These are phyloP conservation scores for Pseudoturritis turrita DNA, from an alignment of 345 rosid genomes.

Conservation along the genomic window DNA sequence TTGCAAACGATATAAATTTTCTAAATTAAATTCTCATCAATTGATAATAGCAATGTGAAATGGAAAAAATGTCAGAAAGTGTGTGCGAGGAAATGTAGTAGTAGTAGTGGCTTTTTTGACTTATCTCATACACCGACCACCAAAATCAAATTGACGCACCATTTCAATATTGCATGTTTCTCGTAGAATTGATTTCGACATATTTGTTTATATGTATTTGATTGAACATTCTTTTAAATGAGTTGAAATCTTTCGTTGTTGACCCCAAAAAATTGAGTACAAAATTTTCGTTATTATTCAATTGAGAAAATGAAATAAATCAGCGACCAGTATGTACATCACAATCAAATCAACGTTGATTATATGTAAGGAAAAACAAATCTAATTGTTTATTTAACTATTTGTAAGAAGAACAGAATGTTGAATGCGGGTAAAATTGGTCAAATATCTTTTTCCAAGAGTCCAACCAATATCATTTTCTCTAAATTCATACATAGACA, in stretches of 20 bases:
- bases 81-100: constrained; percentile 18
- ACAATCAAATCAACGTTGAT: constrained; percentile 22
- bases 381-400: not conserved
- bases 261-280: not conserved
- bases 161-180: not conserved
- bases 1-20: not conserved
- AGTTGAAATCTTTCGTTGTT: not conserved
- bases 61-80: constrained; percentile 13
- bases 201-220: not conserved
- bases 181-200: not conserved
- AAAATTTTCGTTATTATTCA: not conserved
- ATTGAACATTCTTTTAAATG: not conserved
- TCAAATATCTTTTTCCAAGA: not conserved
- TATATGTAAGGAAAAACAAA: not conserved
- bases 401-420: not conserved
- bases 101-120: constrained; percentile 19
- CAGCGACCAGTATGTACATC: not conserved
- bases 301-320: not conserved
- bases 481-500: not conserved
- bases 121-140: constrained; percentile 23
- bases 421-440: not conserved
- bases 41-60: constrained; percentile 19
- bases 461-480: not conserved
- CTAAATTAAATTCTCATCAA: not conserved
- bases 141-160: constrained; percentile 19